These are phyloP conservation scores for Nakazawaea anatomiae DNA, from an alignment of 805 yeast species.

Conservation along the genomic window DNA sequence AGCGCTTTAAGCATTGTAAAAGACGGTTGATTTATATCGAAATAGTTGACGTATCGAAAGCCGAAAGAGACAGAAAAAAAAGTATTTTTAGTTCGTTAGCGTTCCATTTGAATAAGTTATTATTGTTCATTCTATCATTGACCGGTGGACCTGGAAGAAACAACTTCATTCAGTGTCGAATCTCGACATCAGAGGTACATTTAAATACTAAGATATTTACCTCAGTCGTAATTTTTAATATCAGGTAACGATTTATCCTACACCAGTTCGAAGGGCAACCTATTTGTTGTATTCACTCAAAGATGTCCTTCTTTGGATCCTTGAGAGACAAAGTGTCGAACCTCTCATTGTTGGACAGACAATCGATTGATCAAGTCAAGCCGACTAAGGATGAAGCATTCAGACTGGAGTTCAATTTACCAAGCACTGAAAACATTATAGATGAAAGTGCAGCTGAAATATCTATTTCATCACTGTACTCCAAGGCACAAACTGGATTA, in stretches of 20 bases:
- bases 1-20: no score
- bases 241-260: no score
- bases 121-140: no score
- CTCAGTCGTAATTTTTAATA: no score
- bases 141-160: no score
- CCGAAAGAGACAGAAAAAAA: background rate
- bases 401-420: slow-evolving; percentile 61
- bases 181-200: no score
- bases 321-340: slow-evolving; percentile 36
- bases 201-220: no score
- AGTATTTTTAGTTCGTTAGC: no score
- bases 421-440: slow-evolving; percentile 60
- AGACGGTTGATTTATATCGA: no score
- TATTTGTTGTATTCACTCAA: background rate
- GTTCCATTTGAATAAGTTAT: no score
- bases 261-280: no score
- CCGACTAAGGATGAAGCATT: slow-evolving; percentile 67
- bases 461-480: slow-evolving; percentile 22
- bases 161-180: no score
- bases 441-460: slow-evolving; percentile 68
- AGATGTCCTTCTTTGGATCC: slow-evolving; percentile 10
- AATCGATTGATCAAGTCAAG: slow-evolving; percentile 27
- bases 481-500: background rate
- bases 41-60: background rate
- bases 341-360: slow-evolving; percentile 34